A percentile compares a stretch with the other conserved stretches of the same genome.
These are phyloP conservation scores for Calocybe gambosa DNA, from an alignment of 1,284 basidiomycete species.

Conservation along the genomic window DNA sequence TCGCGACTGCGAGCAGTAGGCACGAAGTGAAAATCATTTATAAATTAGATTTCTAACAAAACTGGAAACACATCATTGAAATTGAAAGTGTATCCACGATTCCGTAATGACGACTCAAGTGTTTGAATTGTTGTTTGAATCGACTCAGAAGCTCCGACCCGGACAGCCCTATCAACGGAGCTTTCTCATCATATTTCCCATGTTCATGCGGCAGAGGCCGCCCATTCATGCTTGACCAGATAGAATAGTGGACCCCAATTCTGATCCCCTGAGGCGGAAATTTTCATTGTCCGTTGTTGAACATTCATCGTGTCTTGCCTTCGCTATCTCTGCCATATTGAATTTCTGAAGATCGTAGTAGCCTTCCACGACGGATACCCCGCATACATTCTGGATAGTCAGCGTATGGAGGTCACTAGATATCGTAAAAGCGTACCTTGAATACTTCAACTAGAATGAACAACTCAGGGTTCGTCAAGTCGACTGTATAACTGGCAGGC, in stretches of 20 bases:
- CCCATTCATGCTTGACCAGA: not conserved
- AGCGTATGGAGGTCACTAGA: not conserved
- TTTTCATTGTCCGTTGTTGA: constrained; percentile 5
- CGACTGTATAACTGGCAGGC: constrained; percentile 58
- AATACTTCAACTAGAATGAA: constrained; percentile 77
- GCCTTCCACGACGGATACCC: constrained; percentile 19
- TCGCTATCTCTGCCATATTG: constrained; percentile 56
- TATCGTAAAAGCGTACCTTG: constrained; percentile 45
- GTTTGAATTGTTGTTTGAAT: too few relatives aligned
- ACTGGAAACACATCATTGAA: too few relatives aligned
- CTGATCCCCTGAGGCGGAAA: not conserved
- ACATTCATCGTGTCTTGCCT: constrained; percentile 10
- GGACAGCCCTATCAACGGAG: too few relatives aligned
- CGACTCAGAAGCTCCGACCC: too few relatives aligned
- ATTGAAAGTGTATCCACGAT: too few relatives aligned
- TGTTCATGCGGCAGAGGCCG: not conserved
- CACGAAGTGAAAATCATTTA: too few relatives aligned
- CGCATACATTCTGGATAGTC: constrained; percentile 54
- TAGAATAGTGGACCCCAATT: not conserved
- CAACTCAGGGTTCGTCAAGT: constrained; percentile 58
- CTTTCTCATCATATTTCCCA: too few relatives aligned
- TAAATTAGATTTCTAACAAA: too few relatives aligned
- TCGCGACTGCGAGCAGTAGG: too few relatives aligned
- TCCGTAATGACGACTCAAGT: too few relatives aligned
- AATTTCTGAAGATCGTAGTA: constrained; percentile 24